Base-by-base conservation (phyloP, 768 basidiomycete species). In the Boletus rubropictus region DNA sequence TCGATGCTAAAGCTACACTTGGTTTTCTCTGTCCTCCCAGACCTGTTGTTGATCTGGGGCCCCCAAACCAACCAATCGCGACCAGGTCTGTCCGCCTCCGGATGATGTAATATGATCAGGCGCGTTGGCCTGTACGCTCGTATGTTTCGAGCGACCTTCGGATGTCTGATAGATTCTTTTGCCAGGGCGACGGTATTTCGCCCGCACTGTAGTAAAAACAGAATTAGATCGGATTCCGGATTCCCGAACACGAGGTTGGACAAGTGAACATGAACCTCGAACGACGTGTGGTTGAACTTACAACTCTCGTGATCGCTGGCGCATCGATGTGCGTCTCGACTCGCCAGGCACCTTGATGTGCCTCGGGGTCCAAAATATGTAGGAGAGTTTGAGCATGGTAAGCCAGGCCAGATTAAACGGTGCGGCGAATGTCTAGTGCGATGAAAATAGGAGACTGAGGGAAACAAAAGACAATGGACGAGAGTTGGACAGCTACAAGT, bases 321-420 rank as follows among this genome's bases (percentile, higher is more conserved):
- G 64, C 54, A 53, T 50, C 10, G 48, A 52, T 7, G n/a, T 38
- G 39, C 48, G 53, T 36, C 51, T 41, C 18, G 59, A 34, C 39
- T 75, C 72, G 25, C 72, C 72, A 11, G 78, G 79, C 42, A 81
- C 66, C 52, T 73, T 76, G 45, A 81, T 72, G 46, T 69, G 71
- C 51, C 67, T 69, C 35, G 79, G 78, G 20, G 77, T 75, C 57
- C 77, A 69, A 61, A 79, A 65, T 53, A 81, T 68, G 59, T 79
- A 70, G 33, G 78, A 77, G 15, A 79, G 50, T 50, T 71, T 74
- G 69, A 78, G 69, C 61, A 63, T 63, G 44, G 3, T 25, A 12
- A 10, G 25, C 14, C 38, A 33, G 25, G 43, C 39, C 39, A 55
- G 42, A 20, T 31, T 47, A 31, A 7, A 3, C 6, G 25, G 4